These are phyloP conservation scores for Paraphoma sp. DNA, from an alignment of 2,329 filamentous ascomycete species.

Conservation along the genomic window DNA sequence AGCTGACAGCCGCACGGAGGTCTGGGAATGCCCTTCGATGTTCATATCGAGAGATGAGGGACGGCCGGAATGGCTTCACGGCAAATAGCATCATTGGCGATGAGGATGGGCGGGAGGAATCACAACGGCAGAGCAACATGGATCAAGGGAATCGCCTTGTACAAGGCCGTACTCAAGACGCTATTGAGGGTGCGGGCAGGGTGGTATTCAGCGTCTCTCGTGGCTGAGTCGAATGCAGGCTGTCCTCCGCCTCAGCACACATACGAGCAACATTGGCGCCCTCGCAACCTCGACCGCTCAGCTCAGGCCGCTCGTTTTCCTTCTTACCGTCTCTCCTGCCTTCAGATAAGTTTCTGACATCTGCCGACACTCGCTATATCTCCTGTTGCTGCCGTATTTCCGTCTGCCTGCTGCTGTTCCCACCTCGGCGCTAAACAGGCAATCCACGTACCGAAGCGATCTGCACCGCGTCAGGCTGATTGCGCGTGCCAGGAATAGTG, in stretches of 20 bases:
- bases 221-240: conserved; percentile 26
- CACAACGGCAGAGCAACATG: background rate
- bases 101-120: background rate
- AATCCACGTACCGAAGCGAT: conserved; percentile 22
- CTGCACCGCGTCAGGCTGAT: conserved; percentile 32
- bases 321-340: conserved; percentile 1
- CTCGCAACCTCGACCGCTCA: conserved; percentile 7
- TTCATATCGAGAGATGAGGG: background rate
- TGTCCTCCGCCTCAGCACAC: conserved; percentile 23
- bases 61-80: background rate
- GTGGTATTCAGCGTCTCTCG: conserved; percentile 13
- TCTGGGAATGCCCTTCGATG: conserved; percentile 11
- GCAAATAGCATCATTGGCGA: background rate
- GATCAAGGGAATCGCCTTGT: background rate
- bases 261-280: conserved; percentile 21
- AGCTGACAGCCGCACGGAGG: conserved; percentile 6
- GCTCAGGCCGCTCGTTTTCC: conserved; percentile 7
- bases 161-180: conserved; percentile 1
- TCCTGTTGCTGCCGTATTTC: conserved; percentile 3
- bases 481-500: conserved; percentile 10
- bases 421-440: conserved; percentile 15
- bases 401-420: conserved; percentile 1
- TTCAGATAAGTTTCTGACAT: background rate
- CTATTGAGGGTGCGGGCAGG: conserved; percentile 9
- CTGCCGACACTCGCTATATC: conserved; percentile 5